Base-by-base conservation (phyloP, 140 eudicot genomes). In the Erigeron philadelphicus region DNA sequence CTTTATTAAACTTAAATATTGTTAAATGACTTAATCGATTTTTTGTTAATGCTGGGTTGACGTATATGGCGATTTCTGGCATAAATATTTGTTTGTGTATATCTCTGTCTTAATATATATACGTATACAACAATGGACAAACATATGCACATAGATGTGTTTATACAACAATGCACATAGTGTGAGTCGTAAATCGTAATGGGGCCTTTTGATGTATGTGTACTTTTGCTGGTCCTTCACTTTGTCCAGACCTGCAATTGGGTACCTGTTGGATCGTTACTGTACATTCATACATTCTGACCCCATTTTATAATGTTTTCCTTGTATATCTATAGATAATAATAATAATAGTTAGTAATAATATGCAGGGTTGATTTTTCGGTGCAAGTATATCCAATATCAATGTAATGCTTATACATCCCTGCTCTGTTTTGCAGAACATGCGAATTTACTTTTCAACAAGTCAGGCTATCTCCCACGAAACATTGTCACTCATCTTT, bases 371-470 rank as follows among this genome's bases (percentile, higher is more conserved):
- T 12, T 49, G 1, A 13, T 11, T 2, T 49, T 49, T 52, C 54
- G 11, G 1, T 57, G 7, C 21, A 57, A 17, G 62, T 10, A 43
- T 58, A 19, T 23, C 17, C 58, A 19, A n/a, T 13, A 42, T 49
- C 40, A 11, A 15, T 61, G 5, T 57, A 2, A 35, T 57, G 54
- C 67, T 61, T 56, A 50, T 19, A 13, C 45, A 42, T 21, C 4
- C 15, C 38, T 58, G 13, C 70, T 68, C 9, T 60, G 61, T 25
- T 75, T 68, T 73, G 86, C 81, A 92, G 98, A 81, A 76, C 79
- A 63, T 92, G 81, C 79, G 95, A 86, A 38, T 92, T 55, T 89
- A 92, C 77, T 83, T 68, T 57, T 57, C 90, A 25, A 68, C 84
- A 12, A 81, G 81, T 72, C 75, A 70, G 64, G 15, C 40, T 21